phyloP scores from a whole-genome alignment of 1,284 basidiomycete species.

The Veloboletus limbatus region DNA sequence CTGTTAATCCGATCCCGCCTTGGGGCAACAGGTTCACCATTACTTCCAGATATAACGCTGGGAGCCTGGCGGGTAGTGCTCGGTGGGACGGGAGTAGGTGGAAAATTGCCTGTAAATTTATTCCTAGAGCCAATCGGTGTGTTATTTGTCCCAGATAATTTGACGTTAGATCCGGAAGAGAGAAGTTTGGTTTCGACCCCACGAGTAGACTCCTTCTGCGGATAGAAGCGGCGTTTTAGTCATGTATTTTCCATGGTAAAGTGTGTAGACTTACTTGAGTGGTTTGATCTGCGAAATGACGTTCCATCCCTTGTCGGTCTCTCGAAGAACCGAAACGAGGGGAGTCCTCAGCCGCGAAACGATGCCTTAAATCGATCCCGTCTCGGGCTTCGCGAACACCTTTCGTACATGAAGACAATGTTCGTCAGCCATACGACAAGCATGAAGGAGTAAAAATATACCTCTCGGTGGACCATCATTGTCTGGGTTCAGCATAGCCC shows the following conservation, averaged over 20 bases:
- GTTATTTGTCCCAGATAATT: constrained; percentile 35
- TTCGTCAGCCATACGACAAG: not conserved
- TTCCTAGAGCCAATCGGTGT: constrained; percentile 28
- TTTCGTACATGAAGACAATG: not conserved
- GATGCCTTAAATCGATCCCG: constrained; percentile 18
- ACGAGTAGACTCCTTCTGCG: constrained; percentile 27
- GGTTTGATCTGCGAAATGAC: constrained; percentile 20
- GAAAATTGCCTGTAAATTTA: constrained; percentile 20
- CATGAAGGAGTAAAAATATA: not conserved
- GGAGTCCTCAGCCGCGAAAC: constrained; percentile 13
- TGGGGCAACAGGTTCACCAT: constrained; percentile 22
- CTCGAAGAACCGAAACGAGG: constrained; percentile 17
- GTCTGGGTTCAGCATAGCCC: constrained; percentile 38
- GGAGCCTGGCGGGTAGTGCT: constrained; percentile 1
- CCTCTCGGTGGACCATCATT: constrained; percentile 22
- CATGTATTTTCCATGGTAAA: not conserved
- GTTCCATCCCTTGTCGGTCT: constrained; percentile 24
- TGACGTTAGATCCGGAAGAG: constrained; percentile 22
- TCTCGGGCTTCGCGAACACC: constrained; percentile 27
- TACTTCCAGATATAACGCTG: constrained; percentile 12
- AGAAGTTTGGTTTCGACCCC: constrained; percentile 17
- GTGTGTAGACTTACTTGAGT: constrained; percentile 19
- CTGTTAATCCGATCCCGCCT: constrained; percentile 18
- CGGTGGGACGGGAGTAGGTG: not conserved
- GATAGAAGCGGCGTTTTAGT: not conserved